phyloP scores from a whole-genome alignment of 1,139 yeast genomes.

The Hyphopichia khmerensis region DNA sequence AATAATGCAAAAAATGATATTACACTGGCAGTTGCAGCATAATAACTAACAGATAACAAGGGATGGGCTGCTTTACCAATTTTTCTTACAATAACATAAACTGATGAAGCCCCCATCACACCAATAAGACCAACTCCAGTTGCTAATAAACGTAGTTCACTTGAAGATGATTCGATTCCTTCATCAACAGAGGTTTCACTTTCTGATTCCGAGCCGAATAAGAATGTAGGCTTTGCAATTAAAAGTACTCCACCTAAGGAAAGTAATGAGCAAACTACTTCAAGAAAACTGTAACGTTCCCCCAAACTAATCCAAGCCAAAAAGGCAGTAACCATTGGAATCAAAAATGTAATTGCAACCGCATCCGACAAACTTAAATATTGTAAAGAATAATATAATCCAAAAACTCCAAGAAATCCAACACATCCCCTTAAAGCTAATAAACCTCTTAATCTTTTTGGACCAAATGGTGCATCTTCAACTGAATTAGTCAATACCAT shows the following conservation, averaged over 20 bases:
- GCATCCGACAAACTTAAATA: slow-evolving; percentile 76
- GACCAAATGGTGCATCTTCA: slow-evolving; percentile 72
- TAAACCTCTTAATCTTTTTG: slow-evolving; percentile 53
- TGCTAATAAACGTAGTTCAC: slow-evolving; percentile 51
- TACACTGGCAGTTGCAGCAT: slow-evolving; percentile 59
- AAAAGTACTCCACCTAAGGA: slow-evolving; percentile 76
- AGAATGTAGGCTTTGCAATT: slow-evolving; percentile 78
- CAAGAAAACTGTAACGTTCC: slow-evolving; percentile 67
- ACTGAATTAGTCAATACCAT: slow-evolving; percentile 50
- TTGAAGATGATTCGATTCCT: slow-evolving; percentile 37
- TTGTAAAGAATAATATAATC: slow-evolving; percentile 70
- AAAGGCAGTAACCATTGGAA: slow-evolving; percentile 76
- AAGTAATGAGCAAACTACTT: slow-evolving; percentile 65
- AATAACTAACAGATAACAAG: slow-evolving; percentile 72
- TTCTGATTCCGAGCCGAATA: slow-evolving; percentile 51
- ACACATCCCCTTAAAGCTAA: slow-evolving; percentile 64
- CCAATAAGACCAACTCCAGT: slow-evolving; percentile 67
- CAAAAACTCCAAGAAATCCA: slow-evolving; percentile 81
- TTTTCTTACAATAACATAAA: slow-evolving; percentile 68
- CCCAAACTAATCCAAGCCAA: slow-evolving; percentile 66
- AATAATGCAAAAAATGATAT: slow-evolving; percentile 57
- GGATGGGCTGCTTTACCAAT: slow-evolving; percentile 83
- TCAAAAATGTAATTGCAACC: slow-evolving; percentile 73
- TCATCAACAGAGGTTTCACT: slow-evolving; percentile 29
- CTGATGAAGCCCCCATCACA: slow-evolving; percentile 67